A percentile compares a stretch with the other conserved stretches of the same genome.
Conservation (phyloP, 129 eudicot genomes). For the Gnaphalium uliginosum region DNA sequence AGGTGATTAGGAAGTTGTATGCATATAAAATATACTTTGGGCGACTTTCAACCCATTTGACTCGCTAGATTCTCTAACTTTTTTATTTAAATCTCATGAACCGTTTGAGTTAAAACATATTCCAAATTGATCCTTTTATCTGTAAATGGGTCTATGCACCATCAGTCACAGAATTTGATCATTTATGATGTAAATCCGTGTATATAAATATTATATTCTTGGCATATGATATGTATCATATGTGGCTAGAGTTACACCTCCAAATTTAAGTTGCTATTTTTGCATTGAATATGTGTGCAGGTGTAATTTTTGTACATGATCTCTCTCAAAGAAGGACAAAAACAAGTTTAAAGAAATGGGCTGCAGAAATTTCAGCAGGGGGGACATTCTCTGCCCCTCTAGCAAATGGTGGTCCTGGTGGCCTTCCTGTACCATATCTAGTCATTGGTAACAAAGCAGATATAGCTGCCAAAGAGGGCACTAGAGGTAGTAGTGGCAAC, state of each 20-base stretch:
- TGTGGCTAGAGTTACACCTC: slow-evolving; percentile 14
- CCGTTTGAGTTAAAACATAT: not conserved
- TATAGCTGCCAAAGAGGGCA: slow-evolving; percentile 79
- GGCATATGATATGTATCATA: not conserved
- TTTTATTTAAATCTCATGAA: not conserved
- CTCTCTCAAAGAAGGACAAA: slow-evolving; percentile 93
- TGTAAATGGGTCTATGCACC: not conserved
- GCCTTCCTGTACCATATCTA: slow-evolving; percentile 88
- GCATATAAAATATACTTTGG: not conserved
- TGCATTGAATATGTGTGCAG: slow-evolving; percentile 37
- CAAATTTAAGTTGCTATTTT: slow-evolving; percentile 16
- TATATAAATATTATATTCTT: not conserved
- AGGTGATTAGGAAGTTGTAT: slow-evolving; percentile 3
- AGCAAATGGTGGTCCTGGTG: slow-evolving; percentile 90
- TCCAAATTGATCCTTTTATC: not conserved
- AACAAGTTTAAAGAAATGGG: slow-evolving; percentile 93
- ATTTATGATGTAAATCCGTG: not conserved
- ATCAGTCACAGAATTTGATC: not conserved
- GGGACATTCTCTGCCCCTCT: slow-evolving; percentile 95
- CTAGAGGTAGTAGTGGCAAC: slow-evolving; percentile 90
- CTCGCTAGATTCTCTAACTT: not conserved
- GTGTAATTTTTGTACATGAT: slow-evolving; percentile 94
- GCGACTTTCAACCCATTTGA: not conserved
- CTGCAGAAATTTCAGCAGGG: slow-evolving; percentile 71
- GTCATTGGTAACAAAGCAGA: slow-evolving; percentile 98